Evolutionary conservation across 2,329 filamentous ascomycete species (phyloP).

Genomic region (Nothomitra cinnamomea): DNA sequence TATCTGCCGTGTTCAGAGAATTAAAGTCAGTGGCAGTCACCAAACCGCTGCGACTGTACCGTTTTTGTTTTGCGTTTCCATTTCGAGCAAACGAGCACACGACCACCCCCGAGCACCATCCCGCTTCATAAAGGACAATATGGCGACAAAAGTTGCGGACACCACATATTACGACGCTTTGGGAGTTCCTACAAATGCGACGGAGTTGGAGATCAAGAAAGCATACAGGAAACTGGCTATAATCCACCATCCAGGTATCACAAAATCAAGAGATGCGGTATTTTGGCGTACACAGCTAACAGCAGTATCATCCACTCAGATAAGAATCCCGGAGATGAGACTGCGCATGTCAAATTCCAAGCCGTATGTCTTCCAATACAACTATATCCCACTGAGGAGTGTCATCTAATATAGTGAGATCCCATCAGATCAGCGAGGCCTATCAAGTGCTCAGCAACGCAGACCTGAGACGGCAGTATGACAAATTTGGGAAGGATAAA

Average conservation of each 20-base stretch:
- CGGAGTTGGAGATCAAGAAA: constrained; percentile 90
- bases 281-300: constrained; percentile 9
- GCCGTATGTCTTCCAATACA: constrained; percentile 35
- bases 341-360: constrained; percentile 88
- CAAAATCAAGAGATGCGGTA: constrained; percentile 2
- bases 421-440: constrained; percentile 48
- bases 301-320: constrained; percentile 33
- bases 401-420: constrained; percentile 1
- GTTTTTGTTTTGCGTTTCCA: too few relatives aligned
- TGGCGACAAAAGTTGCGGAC: constrained; percentile 60
- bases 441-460: constrained; percentile 74
- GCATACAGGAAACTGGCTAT: constrained; percentile 92
- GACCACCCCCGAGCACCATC: too few relatives aligned
- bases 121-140: background rate
- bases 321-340: constrained; percentile 94
- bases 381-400: background rate
- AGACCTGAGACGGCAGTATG: constrained; percentile 79
- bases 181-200: constrained; percentile 68
- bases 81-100: too few relatives aligned
- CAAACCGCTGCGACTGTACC: too few relatives aligned
- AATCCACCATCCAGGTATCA: constrained; percentile 67
- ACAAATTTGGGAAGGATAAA: constrained; percentile 92
- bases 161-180: constrained; percentile 79
- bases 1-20: too few relatives aligned
- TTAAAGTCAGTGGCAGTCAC: too few relatives aligned